These are phyloP conservation scores for Digitaria exilis DNA, from an alignment of 202 grass and related monocot species.

Conservation along the genomic window DNA sequence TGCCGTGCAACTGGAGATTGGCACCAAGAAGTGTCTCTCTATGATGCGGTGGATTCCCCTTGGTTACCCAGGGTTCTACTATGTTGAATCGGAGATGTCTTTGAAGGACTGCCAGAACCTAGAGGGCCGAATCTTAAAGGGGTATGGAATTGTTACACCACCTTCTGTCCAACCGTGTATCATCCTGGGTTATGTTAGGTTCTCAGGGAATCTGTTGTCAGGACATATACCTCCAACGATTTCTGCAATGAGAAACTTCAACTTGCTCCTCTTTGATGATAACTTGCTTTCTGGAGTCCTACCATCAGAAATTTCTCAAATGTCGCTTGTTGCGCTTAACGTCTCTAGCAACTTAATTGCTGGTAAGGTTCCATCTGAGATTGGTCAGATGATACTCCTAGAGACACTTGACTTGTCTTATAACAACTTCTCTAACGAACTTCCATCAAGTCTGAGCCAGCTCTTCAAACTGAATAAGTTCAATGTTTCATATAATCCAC, in stretches of 20 bases:
- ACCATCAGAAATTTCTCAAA: not conserved
- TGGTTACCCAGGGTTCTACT: not conserved
- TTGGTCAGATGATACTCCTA: conserved; percentile 44
- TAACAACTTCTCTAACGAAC: conserved; percentile 60
- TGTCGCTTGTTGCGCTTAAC: not conserved
- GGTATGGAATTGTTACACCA: not conserved
- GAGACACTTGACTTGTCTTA: conserved; percentile 49
- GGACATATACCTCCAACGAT: not conserved
- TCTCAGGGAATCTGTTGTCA: not conserved
- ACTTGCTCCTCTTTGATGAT: not conserved
- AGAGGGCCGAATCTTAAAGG: not conserved
- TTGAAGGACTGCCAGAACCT: not conserved
- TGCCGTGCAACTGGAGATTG: not conserved
- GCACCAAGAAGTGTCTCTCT: not conserved
- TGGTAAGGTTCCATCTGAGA: conserved; percentile 28
- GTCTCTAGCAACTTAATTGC: conserved; percentile 24
- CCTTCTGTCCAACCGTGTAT: not conserved
- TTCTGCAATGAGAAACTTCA: conserved; percentile 7
- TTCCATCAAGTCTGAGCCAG: conserved; percentile 46
- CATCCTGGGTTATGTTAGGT: not conserved
- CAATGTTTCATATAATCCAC: conserved; percentile 62
- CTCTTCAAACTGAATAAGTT: conserved; percentile 52
- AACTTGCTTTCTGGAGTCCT: not conserved
- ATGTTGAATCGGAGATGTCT: not conserved
- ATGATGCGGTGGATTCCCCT: not conserved